Evolutionary conservation across 805 yeast genomes (phyloP).

Genomic region (Lachancea dasiensis): DNA sequence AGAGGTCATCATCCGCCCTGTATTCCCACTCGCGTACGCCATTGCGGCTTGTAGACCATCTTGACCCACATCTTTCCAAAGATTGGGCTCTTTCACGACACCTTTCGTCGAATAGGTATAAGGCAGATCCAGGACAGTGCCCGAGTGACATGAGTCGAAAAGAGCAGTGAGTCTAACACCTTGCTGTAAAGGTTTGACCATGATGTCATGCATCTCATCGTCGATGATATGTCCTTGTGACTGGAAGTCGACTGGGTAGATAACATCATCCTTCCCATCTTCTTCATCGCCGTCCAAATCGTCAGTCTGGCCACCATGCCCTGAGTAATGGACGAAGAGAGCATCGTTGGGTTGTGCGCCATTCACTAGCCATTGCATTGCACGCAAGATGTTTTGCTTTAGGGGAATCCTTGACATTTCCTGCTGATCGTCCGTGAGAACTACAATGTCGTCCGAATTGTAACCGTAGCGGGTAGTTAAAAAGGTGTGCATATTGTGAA

Average conservation of each 20-base stretch:
- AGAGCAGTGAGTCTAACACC: conserved; percentile 76
- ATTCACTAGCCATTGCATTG: conserved; percentile 75
- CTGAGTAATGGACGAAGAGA: conserved; percentile 75
- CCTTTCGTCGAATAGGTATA: conserved; percentile 79
- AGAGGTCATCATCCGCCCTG: conserved; percentile 37
- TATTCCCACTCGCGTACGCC: conserved; percentile 57
- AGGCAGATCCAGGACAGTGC: conserved; percentile 76
- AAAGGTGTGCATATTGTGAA: conserved; percentile 43
- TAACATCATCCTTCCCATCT: conserved; percentile 65
- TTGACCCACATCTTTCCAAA: conserved; percentile 67
- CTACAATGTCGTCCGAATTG: conserved; percentile 48
- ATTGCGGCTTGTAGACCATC: conserved; percentile 55
- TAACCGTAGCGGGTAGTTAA: conserved; percentile 43
- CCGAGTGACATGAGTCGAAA: conserved; percentile 84
- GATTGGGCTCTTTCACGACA: conserved; percentile 70
- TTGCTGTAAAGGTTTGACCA: conserved; percentile 63
- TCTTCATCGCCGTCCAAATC: conserved; percentile 73
- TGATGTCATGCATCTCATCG: conserved; percentile 63
- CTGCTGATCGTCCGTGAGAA: conserved; percentile 51
- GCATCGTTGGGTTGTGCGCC: conserved; percentile 75
- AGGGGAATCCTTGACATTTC: conserved; percentile 52
- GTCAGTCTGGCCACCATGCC: conserved; percentile 74
- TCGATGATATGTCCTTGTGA: conserved; percentile 62
- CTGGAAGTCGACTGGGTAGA: conserved; percentile 70
- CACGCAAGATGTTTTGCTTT: conserved; percentile 61